A percentile compares a stretch with the other conserved stretches of the same genome.
Evolutionary conservation across 805 yeast genomes (phyloP).

Genomic region (Tetrapisispora fleetii): DNA sequence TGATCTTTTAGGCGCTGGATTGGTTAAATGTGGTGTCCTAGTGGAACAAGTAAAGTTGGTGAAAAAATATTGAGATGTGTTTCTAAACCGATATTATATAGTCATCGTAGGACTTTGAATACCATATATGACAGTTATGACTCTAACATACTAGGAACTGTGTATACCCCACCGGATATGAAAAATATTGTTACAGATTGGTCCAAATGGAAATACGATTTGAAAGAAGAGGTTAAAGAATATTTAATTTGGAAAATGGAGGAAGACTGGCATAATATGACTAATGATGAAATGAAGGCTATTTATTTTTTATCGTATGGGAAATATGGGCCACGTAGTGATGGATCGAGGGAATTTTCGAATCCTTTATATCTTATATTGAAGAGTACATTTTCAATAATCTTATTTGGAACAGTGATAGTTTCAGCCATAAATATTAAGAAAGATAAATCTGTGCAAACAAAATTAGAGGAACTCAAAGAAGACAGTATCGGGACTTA

Average conservation of each 20-base stretch:
- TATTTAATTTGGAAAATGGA: slow-evolving; percentile 27
- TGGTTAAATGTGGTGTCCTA: neutral
- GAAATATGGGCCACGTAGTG: slow-evolving; percentile 30
- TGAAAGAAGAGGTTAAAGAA: slow-evolving; percentile 31
- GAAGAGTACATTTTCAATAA: slow-evolving; percentile 17
- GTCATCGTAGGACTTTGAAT: neutral
- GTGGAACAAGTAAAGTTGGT: neutral
- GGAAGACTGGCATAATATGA: slow-evolving; percentile 26
- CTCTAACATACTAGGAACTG: neutral
- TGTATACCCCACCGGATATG: slow-evolving; percentile 26
- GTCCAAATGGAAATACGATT: slow-evolving; percentile 25
- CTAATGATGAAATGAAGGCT: slow-evolving; percentile 22
- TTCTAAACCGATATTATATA: neutral
- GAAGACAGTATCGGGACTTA: neutral
- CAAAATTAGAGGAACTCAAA: neutral
- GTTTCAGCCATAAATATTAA: slow-evolving; percentile 6
- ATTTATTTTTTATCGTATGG: slow-evolving; percentile 32
- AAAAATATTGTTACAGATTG: slow-evolving; percentile 24
- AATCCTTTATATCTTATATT: slow-evolving; percentile 12
- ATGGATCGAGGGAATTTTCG: neutral
- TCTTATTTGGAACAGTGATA: slow-evolving; percentile 13
- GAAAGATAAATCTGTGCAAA: slow-evolving; percentile 3
- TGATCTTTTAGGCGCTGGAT: neutral
- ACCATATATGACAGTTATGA: neutral
- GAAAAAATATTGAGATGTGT: neutral